A percentile compares a stretch with the other conserved stretches of the same genome.
These are phyloP conservation scores for Harrya chromipes DNA, from an alignment of 768 basidiomycete genomes.

Conservation along the genomic window DNA sequence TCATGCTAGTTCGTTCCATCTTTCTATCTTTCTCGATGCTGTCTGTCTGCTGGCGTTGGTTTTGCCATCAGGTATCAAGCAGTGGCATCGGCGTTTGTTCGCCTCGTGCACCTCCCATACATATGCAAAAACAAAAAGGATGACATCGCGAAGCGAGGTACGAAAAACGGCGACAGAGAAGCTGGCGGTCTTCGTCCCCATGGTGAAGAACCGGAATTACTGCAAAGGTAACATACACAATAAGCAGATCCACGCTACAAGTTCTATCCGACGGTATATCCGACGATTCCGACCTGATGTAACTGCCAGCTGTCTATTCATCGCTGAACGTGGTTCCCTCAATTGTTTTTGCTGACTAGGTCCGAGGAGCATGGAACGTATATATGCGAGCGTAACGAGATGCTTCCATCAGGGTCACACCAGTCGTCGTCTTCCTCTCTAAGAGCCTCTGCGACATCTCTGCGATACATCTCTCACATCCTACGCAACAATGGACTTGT, in stretches of 20 bases:
- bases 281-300: neutral
- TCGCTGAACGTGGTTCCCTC: neutral
- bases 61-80: neutral
- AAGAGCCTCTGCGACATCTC: constrained; percentile 1
- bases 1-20: too few species aligned
- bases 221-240: constrained; percentile 15
- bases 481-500: constrained; percentile 18
- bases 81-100: neutral
- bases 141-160: too few species aligned
- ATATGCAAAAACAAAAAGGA: too few species aligned
- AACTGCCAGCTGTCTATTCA: too few species aligned
- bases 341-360: constrained; percentile 14
- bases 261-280: constrained; percentile 4
- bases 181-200: neutral
- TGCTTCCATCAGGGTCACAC: neutral
- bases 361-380: constrained; percentile 4
- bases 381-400: constrained; percentile 12
- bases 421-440: constrained; percentile 5
- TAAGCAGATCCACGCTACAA: constrained; percentile 4
- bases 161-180: constrained; percentile 9
- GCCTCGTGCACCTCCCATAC: neutral
- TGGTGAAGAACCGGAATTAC: neutral
- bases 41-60: too few species aligned
- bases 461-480: constrained; percentile 5
- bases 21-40: too few species aligned